Percentiles rank a stretch among this genome's conserved stretches.
Conservation (phyloP, 1,284 basidiomycete species). For the Rhodotorula sp. region DNA sequence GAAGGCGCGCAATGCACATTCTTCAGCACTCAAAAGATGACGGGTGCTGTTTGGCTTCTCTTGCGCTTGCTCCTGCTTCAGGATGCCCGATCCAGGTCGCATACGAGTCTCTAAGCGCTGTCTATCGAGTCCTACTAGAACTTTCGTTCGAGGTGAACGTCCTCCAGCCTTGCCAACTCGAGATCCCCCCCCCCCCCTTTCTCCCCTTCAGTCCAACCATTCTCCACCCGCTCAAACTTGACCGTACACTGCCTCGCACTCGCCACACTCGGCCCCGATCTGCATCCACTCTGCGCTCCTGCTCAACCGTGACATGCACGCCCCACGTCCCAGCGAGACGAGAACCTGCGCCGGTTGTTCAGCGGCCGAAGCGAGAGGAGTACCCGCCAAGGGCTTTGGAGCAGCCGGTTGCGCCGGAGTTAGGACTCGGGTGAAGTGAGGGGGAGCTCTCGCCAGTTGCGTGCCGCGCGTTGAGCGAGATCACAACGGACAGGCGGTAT, state of each 20-base stretch:
- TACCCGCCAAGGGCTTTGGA: neutral
- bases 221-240: neutral
- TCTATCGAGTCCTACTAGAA: neutral
- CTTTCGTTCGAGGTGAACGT: neutral
- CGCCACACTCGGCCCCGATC: no score
- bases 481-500: neutral
- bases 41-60: no score
- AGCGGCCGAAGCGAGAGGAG: neutral
- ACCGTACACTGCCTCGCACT: neutral
- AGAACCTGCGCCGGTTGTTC: neutral
- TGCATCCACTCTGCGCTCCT: neutral
- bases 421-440: neutral
- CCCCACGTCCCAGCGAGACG: neutral
- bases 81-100: no score
- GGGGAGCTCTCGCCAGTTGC: neutral
- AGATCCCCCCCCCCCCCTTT: conserved; percentile 1
- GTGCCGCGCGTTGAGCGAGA: neutral
- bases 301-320: neutral
- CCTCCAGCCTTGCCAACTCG: neutral
- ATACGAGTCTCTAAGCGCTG: no score
- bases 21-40: neutral
- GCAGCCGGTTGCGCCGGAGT: neutral
- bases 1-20: neutral
- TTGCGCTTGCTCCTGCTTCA: no score
- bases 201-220: conserved; percentile 1